Evolutionary conservation across 2,329 filamentous ascomycete species (phyloP), one percentile per base, ranked within the genome.

Genomic region (Cercospora zeae-maydis): DNA sequence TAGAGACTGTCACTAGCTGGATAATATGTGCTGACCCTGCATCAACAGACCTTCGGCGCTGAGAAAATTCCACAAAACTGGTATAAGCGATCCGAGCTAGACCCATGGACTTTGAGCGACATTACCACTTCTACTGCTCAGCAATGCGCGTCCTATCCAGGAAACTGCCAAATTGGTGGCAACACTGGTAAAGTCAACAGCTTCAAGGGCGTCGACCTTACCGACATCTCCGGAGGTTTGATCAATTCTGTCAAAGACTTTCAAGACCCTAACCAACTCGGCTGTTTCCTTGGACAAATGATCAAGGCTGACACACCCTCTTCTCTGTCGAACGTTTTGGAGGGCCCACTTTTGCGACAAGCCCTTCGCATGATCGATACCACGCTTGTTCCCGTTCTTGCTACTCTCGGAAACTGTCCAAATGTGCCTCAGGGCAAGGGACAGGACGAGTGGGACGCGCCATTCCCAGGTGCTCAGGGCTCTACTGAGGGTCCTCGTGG

Each of bases 11-110:
- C 10, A 2, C 31, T 34, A 10, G 31, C 4, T 10, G 2, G 2
- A 34, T 34, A 2, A 4, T 8, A 34, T 34, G 10, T 34, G 2
- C 42, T 49, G 13, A 49, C 42, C 13, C 6, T n/a, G 0, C 2
- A 8, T 9, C 3, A 1, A 27, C 3, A 61, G 52, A 70, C 63
- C 16, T 66, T 66, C 49, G 70, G 68, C 54, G 59, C 65, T 39
- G 69, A 71, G 63, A 61, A 64, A 14, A 69, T 70, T 21, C 68
- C 68, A 19, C 61, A 68, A 31, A 72, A 71, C 63, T 72, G 69
- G 69, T 72, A 72, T 62, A 62, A 63, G 37, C 69, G 71, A 27
- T 61, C 63, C 19, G 39, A 65, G 51, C 63, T 62, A 36, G 70
- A 72, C 34, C 61, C 66, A 3, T 72, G 68, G 67, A 68, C 66